Evolutionary conservation across 306 rosid genomes (phyloP), one percentile per base, ranked within the genome.

Genomic region (Corylus avellana): DNA sequence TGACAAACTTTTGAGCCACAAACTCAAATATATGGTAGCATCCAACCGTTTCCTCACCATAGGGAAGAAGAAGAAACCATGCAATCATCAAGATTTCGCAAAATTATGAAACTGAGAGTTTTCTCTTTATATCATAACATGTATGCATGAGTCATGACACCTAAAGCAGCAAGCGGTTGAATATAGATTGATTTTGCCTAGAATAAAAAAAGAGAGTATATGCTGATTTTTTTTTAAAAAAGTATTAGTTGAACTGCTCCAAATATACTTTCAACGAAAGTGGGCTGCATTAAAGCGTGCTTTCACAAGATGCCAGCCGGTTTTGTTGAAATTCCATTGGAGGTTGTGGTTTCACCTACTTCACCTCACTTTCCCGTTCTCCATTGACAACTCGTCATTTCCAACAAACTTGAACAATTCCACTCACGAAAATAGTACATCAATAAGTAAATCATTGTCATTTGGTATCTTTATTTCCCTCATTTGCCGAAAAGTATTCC

Each of bases 381-480:
- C 71, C 17, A 17, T 18, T 18, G 72, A n/a, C 25, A 25, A 9
- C 16, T 7, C 32, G 16, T 44, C 51, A 67, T 67, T 67, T 67
- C 51, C 72, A 62, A 13, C 42, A 44, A 63, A 1, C 12, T 22
- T 7, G 37, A 44, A 14, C 32, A 39, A 27, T 37, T 42, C 29
- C 6, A 29, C 29, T 32, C 47, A 55, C 8, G 56, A 35, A 68
- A 68, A 68, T 44, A 68, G 29, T 9, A 42, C 16, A 42, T n/a
- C 25, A 42, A n/a, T 5, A 68, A 42, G 72, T 42, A 68, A 68
- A 68, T 18, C 25, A 39, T 39, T 67, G 42, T 39, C 50, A 68
- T n/a, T n/a, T 22, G 51, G 37, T 59, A 78, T 59, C 64, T 79
- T 78, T 82, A 74, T 79, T 84, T 84, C 77, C n/a, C 78, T 63